Evolutionary conservation across 345 rosid genomes (phyloP), one percentile per base, ranked within the genome.

Genomic region (Heritiera littoralis): DNA sequence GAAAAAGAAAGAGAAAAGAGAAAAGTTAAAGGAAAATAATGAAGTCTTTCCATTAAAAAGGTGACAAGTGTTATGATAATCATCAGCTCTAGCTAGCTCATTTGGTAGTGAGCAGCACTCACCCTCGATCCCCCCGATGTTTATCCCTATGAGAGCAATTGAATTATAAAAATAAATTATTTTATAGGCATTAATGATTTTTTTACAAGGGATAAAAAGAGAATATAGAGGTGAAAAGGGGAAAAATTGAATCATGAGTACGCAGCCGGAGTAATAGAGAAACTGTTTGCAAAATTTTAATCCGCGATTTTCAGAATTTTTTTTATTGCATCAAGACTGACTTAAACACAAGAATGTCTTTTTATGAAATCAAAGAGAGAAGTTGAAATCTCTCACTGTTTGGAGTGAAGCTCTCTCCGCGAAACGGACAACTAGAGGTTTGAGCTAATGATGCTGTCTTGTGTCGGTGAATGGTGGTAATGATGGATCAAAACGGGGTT

Each of bases 371-470:
- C 18, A 6, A 43, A 6, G 0, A 76, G 79, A 51, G 81, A 65
- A 79, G 79, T 72, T 81, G 86, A 81, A 72, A 67, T 40, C 38
- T 55, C n/a, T 45, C 67, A 0, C 45, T 76, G 59, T 61, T 73
- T 54, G 60, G 45, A 18, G 70, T 78, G 79, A 71, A 81, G 66
- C 79, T 64, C 70, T 79, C 81, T 67, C 32, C 43, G 18, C 81
- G 86, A 14, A 87, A 88, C 84, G 87, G 92, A 85, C 89, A 91
- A 64, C 72, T 78, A 86, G 89, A 88, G 91, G 89, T 80, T 83
- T 86, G 89, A 72, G 83, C 85, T 84, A 92, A 94, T 94, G 92
- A 93, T 90, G 93, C 56, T 89, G 97, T 92, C 94, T 87, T 85
- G 92, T 88, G 96, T 87, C 82, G 90, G 89, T 85, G 90, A 92